Percentiles rank a stretch among this genome's conserved stretches.
Evolutionary conservation across 1,284 basidiomycete species (phyloP).

Genomic region (Afroboletus lepidellus): DNA sequence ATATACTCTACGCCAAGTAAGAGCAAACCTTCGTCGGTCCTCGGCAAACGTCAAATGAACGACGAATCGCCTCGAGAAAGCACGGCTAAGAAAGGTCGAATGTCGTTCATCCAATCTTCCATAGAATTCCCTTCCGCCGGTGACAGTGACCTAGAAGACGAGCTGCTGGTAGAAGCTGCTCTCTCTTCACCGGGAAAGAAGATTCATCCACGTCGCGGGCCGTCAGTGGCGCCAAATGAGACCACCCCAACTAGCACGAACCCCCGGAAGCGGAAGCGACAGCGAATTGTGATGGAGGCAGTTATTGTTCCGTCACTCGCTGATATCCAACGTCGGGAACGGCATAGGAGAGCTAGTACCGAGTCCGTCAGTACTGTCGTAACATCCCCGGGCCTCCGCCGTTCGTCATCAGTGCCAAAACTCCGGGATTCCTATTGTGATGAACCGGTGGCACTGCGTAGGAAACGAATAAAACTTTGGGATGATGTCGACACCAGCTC

Average conservation of each 20-base stretch:
- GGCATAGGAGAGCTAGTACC: conserved; percentile 24
- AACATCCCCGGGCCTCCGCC: conserved; percentile 22
- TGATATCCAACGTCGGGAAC: conserved; percentile 24
- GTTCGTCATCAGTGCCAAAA: conserved; percentile 27
- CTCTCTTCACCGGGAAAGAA: conserved; percentile 25
- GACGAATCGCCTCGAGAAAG: conserved; percentile 32
- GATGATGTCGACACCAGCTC: conserved; percentile 16
- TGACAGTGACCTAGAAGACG: conserved; percentile 31
- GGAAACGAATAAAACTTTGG: conserved; percentile 28
- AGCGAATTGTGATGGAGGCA: conserved; percentile 50
- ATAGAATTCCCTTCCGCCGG: conserved; percentile 19
- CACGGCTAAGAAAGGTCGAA: conserved; percentile 35
- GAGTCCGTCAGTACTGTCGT: conserved; percentile 3
- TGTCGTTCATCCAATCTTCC: conserved; percentile 33
- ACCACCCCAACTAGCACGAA: conserved; percentile 2
- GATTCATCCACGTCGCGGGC: background rate
- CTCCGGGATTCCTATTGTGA: conserved; percentile 19
- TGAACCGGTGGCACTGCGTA: conserved; percentile 7
- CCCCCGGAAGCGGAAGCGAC: conserved; percentile 43
- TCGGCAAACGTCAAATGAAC: conserved; percentile 41
- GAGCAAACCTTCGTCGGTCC: conserved; percentile 24
- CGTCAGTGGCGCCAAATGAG: background rate
- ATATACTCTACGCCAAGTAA: conserved; percentile 31
- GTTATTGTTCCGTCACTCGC: conserved; percentile 50
- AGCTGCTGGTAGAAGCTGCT: conserved; percentile 26